Evolutionary conservation across 2,329 filamentous ascomycete species (phyloP).

Genomic region (Coniella vitis): DNA sequence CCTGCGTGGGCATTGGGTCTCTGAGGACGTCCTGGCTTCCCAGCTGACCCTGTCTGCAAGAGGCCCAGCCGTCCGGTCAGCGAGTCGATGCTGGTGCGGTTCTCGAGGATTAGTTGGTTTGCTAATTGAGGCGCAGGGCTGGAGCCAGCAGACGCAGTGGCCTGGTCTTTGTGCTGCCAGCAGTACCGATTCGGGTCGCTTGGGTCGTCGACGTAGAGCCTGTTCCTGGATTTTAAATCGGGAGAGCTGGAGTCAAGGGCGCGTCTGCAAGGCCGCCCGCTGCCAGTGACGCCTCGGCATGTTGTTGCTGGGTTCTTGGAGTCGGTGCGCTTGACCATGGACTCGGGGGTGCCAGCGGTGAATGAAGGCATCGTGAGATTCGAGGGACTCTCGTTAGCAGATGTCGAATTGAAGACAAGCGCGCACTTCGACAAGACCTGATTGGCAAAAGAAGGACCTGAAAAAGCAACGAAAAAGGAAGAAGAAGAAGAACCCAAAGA

Average conservation of each 20-base stretch:
- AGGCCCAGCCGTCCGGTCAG: constrained; percentile 73
- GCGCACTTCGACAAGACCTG: no score
- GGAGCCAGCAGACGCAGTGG: constrained; percentile 40
- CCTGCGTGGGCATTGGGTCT: constrained; percentile 8
- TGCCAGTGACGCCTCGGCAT: constrained; percentile 79
- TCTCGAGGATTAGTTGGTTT: constrained; percentile 49
- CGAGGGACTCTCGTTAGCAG: constrained; percentile 13
- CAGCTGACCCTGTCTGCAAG: constrained; percentile 51
- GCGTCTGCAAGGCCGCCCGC: constrained; percentile 77
- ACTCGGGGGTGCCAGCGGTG: constrained; percentile 71
- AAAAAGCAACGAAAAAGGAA: not conserved
- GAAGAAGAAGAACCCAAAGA: no score
- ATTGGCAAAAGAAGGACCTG: not conserved
- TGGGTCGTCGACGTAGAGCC: constrained; percentile 39
- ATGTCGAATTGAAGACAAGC: not conserved
- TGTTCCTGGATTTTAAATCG: constrained; percentile 24
- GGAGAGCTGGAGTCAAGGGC: constrained; percentile 45
- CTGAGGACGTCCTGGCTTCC: constrained; percentile 18
- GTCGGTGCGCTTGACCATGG: constrained; percentile 69
- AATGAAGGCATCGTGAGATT: constrained; percentile 53
- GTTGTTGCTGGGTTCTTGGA: constrained; percentile 78
- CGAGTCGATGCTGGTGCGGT: constrained; percentile 77
- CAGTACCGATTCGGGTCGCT: constrained; percentile 66
- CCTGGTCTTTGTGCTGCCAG: constrained; percentile 94
- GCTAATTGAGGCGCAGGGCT: constrained; percentile 37